Conservation (phyloP, 2,329 filamentous ascomycete species). For the Hypoxylon sp. region DNA sequence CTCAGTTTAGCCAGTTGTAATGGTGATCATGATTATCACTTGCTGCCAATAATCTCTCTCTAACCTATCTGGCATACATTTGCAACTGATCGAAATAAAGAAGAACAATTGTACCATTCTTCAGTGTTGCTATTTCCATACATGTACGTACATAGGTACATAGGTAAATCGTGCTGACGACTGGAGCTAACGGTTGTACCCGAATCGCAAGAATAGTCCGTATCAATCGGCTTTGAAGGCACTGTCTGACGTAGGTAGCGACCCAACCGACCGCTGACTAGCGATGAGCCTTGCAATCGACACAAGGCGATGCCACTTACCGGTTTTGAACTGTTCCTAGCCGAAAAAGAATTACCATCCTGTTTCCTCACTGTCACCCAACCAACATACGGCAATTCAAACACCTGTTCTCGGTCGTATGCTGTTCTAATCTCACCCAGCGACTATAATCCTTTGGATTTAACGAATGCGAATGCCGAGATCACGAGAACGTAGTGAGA, state of each 20-base stretch:
- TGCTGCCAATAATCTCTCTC: slow-evolving; percentile 32
- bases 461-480: slow-evolving; percentile 51
- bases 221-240: slow-evolving; percentile 30
- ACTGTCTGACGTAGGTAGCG: slow-evolving; percentile 48
- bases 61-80: slow-evolving; percentile 13
- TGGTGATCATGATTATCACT: slow-evolving; percentile 31
- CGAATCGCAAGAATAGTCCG: slow-evolving; percentile 36
- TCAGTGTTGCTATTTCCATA: slow-evolving; percentile 3
- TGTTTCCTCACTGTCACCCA: slow-evolving; percentile 42
- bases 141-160: slow-evolving; percentile 12
- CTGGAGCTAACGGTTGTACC: slow-evolving; percentile 34
- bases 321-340: slow-evolving; percentile 47
- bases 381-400: slow-evolving; percentile 43
- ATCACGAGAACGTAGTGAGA: slow-evolving; percentile 51
- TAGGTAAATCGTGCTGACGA: slow-evolving; percentile 25
- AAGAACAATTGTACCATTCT: slow-evolving; percentile 9
- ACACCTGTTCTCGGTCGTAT: slow-evolving; percentile 38
- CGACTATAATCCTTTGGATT: slow-evolving; percentile 18
- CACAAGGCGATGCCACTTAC: slow-evolving; percentile 47
- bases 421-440: slow-evolving; percentile 28
- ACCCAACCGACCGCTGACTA: slow-evolving; percentile 45
- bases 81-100: slow-evolving; percentile 12
- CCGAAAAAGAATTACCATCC: slow-evolving; percentile 45
- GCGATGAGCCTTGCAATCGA: slow-evolving; percentile 47
- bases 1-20: slow-evolving; percentile 42